Conservation (phyloP, 2,329 filamentous ascomycete species). For the Conoideocrella luteorostrata region DNA sequence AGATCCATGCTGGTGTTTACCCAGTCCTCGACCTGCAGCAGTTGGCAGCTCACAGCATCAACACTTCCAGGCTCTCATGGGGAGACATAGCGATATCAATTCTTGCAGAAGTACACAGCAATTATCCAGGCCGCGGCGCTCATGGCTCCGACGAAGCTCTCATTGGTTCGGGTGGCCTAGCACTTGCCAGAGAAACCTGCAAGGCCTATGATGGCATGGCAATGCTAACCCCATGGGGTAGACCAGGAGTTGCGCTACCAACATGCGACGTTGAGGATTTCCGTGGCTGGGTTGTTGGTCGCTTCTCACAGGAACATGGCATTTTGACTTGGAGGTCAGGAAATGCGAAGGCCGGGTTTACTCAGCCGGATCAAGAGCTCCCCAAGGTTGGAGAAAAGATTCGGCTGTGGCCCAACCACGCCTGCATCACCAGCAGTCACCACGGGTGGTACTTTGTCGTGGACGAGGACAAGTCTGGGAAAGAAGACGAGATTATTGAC, state of each 20-base stretch:
- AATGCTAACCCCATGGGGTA: conserved; percentile 54
- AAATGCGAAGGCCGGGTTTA: conserved; percentile 21
- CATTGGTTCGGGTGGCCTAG: conserved; percentile 61
- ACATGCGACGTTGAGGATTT: conserved; percentile 26
- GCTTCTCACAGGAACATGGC: conserved; percentile 74
- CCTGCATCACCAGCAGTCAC: conserved; percentile 66
- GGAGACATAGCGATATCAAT: conserved; percentile 60
- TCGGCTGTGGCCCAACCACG: conserved; percentile 72
- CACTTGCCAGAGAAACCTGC: conserved; percentile 68
- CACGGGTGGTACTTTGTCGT: conserved; percentile 71
- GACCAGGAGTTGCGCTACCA: conserved; percentile 24
- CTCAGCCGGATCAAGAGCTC: conserved; percentile 18
- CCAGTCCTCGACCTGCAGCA: conserved; percentile 73
- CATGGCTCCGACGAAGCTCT: conserved; percentile 53
- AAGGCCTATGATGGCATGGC: conserved; percentile 68
- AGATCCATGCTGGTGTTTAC: conserved; percentile 73
- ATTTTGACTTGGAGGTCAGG: conserved; percentile 52
- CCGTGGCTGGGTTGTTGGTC: conserved; percentile 60
- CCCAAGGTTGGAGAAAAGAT: conserved; percentile 59
- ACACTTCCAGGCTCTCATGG: conserved; percentile 36
- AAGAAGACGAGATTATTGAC: conserved; percentile 61
- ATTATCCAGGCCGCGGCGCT: conserved; percentile 55
- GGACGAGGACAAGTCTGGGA: conserved; percentile 50
- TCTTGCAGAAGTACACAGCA: conserved; percentile 63
- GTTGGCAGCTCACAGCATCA: conserved; percentile 60